Percentiles rank a stretch among this genome's conserved stretches.
Conservation (phyloP, 306 rosid species). For the Corylus avellana region DNA sequence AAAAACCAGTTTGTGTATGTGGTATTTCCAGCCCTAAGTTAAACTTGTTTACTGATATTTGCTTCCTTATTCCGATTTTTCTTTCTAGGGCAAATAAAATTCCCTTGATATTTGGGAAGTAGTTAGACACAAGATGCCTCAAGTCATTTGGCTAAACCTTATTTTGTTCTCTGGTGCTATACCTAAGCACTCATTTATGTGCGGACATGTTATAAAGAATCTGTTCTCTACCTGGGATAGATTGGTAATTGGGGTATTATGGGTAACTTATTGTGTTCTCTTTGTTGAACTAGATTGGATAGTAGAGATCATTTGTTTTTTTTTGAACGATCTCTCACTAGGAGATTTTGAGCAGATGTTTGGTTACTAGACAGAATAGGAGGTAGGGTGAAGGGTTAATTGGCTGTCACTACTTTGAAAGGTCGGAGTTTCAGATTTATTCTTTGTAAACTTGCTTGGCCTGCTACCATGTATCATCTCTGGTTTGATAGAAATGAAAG, state of each 20-base stretch:
- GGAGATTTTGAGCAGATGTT: background rate
- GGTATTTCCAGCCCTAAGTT: too few relatives aligned
- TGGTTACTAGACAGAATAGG: background rate
- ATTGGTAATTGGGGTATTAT: too few relatives aligned
- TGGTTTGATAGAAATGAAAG: background rate
- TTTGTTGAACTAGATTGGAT: background rate
- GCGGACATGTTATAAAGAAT: background rate
- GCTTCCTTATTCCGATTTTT: too few relatives aligned
- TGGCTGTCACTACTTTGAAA: background rate
- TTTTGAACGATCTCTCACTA: background rate
- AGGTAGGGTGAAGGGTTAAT: background rate
- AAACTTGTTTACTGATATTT: too few relatives aligned
- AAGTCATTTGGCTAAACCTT: background rate
- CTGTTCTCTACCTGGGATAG: background rate
- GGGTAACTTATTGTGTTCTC: background rate
- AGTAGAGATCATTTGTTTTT: background rate
- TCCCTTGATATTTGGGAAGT: background rate
- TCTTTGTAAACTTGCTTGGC: background rate
- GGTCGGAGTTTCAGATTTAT: background rate
- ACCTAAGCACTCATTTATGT: background rate
- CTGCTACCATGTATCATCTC: background rate
- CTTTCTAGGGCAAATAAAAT: background rate
- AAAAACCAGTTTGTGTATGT: too few relatives aligned
- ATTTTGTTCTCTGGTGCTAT: background rate
- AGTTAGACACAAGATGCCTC: background rate